A percentile compares a stretch with the other conserved stretches of the same genome.
Conservation (phyloP, 768 basidiomycete genomes). For the Gyrodon lividus region DNA sequence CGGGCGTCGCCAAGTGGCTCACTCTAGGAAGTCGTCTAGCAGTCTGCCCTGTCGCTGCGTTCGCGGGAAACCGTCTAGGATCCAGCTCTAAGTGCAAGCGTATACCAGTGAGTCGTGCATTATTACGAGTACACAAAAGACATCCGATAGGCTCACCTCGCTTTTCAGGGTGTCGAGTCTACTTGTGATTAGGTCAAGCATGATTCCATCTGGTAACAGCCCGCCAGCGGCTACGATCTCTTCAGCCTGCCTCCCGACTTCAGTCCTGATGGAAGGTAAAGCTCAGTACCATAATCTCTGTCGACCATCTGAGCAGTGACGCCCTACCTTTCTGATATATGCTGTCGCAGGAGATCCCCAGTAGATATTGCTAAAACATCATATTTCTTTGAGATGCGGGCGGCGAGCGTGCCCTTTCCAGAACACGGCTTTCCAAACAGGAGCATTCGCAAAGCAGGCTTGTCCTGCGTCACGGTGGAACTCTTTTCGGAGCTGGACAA, state of each 20-base stretch:
- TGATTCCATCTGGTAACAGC: slow-evolving; percentile 72
- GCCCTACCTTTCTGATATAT: slow-evolving; percentile 64
- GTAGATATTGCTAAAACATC: slow-evolving; percentile 74
- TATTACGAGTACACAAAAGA: slow-evolving; percentile 5
- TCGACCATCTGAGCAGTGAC: not conserved
- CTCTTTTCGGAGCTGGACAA: slow-evolving; percentile 18
- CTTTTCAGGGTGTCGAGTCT: slow-evolving; percentile 63
- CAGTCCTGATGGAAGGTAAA: slow-evolving; percentile 44
- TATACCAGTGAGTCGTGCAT: slow-evolving; percentile 4
- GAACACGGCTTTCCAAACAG: slow-evolving; percentile 63
- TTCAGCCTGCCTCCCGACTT: slow-evolving; percentile 73
- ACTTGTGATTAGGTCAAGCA: slow-evolving; percentile 71
- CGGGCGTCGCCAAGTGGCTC: slow-evolving; percentile 17
- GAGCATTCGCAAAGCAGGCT: slow-evolving; percentile 42
- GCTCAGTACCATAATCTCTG: not conserved
- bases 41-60: slow-evolving; percentile 78
- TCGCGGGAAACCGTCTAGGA: slow-evolving; percentile 88
- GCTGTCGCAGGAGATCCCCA: slow-evolving; percentile 80
- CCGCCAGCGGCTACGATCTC: slow-evolving; percentile 74
- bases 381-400: slow-evolving; percentile 70
- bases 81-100: slow-evolving; percentile 64
- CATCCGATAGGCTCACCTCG: slow-evolving; percentile 42
- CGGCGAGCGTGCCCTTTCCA: slow-evolving; percentile 80
- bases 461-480: slow-evolving; percentile 29
- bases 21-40: slow-evolving; percentile 73